Evolutionary conservation across 2,329 filamentous ascomycete genomes (phyloP).

Genomic region (Paraphoma chrysanthemicola): DNA sequence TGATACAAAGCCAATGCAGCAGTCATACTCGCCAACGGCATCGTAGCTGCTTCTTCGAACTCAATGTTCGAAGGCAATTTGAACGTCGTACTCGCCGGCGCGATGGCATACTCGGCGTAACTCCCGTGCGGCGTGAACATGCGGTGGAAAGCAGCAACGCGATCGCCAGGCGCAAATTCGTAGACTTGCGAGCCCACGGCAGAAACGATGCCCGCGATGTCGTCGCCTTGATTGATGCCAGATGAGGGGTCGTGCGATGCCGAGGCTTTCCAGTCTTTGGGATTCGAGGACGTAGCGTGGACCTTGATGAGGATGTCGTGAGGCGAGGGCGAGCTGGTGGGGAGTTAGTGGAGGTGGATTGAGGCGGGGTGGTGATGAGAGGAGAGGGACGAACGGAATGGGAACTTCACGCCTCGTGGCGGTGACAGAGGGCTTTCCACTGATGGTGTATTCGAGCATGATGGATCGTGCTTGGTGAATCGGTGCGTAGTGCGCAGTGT

Average conservation of each 20-base stretch:
- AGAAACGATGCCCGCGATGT: slow-evolving; percentile 61
- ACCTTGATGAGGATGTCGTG: background rate
- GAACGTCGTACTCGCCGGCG: slow-evolving; percentile 62
- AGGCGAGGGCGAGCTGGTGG: background rate
- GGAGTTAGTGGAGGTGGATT: no score
- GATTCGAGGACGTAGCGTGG: background rate
- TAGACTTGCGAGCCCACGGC: slow-evolving; percentile 60
- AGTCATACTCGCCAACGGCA: slow-evolving; percentile 53
- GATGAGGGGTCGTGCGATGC: background rate
- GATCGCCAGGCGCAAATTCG: slow-evolving; percentile 63
- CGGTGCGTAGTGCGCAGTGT: no score
- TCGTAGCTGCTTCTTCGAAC: slow-evolving; percentile 47
- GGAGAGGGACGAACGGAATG: background rate
- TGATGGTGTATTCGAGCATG: background rate
- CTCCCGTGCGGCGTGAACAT: slow-evolving; percentile 59
- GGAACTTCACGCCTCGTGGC: background rate
- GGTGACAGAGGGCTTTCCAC: background rate
- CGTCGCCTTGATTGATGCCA: slow-evolving; percentile 55
- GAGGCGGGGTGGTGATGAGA: background rate
- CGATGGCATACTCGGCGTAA: slow-evolving; percentile 66
- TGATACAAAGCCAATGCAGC: slow-evolving; percentile 51
- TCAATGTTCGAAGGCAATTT: slow-evolving; percentile 46
- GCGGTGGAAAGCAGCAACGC: slow-evolving; percentile 61
- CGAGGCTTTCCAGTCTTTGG: background rate
- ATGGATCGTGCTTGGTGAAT: background rate